phyloP scores from a whole-genome alignment of 768 basidiomycete genomes.

The Melanogaster broomeanus region DNA sequence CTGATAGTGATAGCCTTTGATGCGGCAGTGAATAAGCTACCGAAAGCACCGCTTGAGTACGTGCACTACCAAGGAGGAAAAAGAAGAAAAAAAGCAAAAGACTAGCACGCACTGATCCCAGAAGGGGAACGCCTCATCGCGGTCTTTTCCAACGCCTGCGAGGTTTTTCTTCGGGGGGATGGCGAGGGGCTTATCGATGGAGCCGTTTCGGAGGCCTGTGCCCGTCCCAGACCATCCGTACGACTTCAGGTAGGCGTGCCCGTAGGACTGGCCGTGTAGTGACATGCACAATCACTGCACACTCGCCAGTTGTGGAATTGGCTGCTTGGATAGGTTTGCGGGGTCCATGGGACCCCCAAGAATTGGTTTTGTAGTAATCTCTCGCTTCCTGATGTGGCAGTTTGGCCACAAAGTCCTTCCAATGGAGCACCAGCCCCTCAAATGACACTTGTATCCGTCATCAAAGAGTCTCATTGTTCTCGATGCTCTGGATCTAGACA shows the following conservation, averaged over 20 bases:
- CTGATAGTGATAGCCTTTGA: slow-evolving; percentile 81
- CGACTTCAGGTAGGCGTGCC: slow-evolving; percentile 67
- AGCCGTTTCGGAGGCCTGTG: slow-evolving; percentile 79
- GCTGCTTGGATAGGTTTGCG: no score
- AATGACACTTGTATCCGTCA: no score
- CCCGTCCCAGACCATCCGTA: slow-evolving; percentile 93
- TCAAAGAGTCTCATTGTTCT: no score
- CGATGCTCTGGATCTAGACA: no score
- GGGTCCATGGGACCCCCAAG: no score
- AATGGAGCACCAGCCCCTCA: no score
- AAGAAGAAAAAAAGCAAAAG: no score
- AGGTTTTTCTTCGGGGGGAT: slow-evolving; percentile 84
- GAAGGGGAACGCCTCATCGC: slow-evolving; percentile 95
- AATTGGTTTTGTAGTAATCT: no score
- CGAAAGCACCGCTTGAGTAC: neutral
- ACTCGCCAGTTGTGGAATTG: neutral
- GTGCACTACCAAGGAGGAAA: neutral
- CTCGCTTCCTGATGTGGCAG: no score
- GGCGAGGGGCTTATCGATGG: slow-evolving; percentile 73
- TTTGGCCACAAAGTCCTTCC: no score
- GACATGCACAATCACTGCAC: slow-evolving; percentile 9
- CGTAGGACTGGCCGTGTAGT: slow-evolving; percentile 21
- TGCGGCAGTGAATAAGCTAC: slow-evolving; percentile 70
- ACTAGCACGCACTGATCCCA: slow-evolving; percentile 86
- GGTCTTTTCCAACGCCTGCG: slow-evolving; percentile 87